phyloP scores from a whole-genome alignment of 192 early-diverging fungal species.

The Backusella tarrabulga region DNA sequence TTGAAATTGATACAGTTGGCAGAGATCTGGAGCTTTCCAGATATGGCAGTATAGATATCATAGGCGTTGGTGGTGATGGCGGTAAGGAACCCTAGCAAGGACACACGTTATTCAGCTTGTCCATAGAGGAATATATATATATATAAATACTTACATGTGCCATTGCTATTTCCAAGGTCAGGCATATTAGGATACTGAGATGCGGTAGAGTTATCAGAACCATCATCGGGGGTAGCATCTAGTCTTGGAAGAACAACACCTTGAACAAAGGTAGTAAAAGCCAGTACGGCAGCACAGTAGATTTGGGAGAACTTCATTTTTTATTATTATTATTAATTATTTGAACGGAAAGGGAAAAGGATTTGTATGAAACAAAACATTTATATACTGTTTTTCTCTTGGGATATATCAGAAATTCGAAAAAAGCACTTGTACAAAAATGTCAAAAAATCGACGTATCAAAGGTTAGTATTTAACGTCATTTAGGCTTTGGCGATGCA shows the following conservation, averaged over 20 bases:
- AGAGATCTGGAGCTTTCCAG: neutral
- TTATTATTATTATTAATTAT: neutral
- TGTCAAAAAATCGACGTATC: neutral
- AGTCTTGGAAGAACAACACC: neutral
- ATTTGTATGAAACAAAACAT: neutral
- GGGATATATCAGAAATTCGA: neutral
- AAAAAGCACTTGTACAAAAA: neutral
- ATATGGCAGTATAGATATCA: neutral
- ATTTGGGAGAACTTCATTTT: neutral
- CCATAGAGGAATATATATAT: too few species aligned
- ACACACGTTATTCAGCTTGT: neutral
- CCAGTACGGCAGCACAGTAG: neutral
- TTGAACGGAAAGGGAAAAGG: neutral
- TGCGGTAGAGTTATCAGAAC: neutral
- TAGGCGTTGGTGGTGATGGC: neutral
- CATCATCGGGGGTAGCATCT: neutral
- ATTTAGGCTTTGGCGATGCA: neutral
- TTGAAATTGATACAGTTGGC: neutral
- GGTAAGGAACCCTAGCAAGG: neutral
- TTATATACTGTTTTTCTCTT: neutral
- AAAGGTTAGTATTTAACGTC: neutral
- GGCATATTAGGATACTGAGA: neutral
- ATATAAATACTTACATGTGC: conserved; percentile 10
- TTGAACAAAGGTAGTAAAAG: neutral
- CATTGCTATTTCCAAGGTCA: neutral